Base-by-base conservation (phyloP, 2,329 filamentous ascomycete genomes). In the Fusarium sp. region DNA sequence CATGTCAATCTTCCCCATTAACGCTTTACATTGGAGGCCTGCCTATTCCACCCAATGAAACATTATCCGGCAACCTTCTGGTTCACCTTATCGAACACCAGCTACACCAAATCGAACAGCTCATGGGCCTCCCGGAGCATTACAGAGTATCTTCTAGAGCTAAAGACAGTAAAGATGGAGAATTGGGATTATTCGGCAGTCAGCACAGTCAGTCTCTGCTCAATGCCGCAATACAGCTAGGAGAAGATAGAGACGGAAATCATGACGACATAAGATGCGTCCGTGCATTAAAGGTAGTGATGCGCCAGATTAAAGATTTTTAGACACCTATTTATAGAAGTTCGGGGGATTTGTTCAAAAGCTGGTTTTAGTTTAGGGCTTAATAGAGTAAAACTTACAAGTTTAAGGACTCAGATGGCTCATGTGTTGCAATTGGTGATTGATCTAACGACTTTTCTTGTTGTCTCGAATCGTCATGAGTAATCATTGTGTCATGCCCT, bases 231-330 rank as follows among this genome's bases (percentile, higher is more conserved):
- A 60, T 60, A 53, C 45, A 60, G 46, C 20, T 53, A 5, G 56
- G 56, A 33, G 56, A 60, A 60, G 56, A 60, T n/a, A 52, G 56
- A 53, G 56, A 60, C 18, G 56, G 56, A n/a, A 60, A 53, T 18
- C 56, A 60, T 42, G 56, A 60, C 27, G 56, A 60, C 46, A 41
- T 60, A 53, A 60, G 56, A 53, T 52, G 56, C 6, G 56, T 60
- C 18, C 46, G 56, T 27, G 48, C 56, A 53, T 53, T 60, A 40
- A 60, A 32, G 37, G 15, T 60, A 32, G 38, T 32, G 38, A 60
- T 60, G 45, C 56, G 56, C 48, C 56, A 60, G 56, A 60, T 60
- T 40, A 60, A 60, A 50, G 56, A 60, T n/a, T 53, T 60, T 50
- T 60, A 60, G 48, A 60, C n/a, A 53, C 20, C 33, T 53, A 18